Evolutionary conservation across 2,329 filamentous ascomycete species (phyloP).

Genomic region (Xylariaceae sp.): DNA sequence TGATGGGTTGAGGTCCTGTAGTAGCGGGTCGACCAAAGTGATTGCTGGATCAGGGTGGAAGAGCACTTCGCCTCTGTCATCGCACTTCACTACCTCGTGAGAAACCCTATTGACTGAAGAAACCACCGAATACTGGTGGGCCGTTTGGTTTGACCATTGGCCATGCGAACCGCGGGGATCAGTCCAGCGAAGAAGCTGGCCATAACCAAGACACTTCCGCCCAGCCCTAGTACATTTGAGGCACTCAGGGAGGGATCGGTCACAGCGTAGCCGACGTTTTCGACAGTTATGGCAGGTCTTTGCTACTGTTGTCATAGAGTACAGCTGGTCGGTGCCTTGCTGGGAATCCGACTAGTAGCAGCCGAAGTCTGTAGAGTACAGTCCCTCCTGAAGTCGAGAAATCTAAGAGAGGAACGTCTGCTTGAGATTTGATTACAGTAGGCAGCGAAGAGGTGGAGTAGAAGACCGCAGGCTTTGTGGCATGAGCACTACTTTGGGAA

Average conservation of each 20-base stretch:
- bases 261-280: slow-evolving; percentile 56
- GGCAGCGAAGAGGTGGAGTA: too few relatives aligned
- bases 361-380: too few relatives aligned
- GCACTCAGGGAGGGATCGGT: slow-evolving; percentile 55
- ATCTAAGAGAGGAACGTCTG: too few relatives aligned
- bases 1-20: slow-evolving; percentile 46
- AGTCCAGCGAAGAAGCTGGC: slow-evolving; percentile 57
- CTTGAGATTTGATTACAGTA: too few relatives aligned
- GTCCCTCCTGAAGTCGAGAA: too few relatives aligned
- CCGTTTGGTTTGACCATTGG: not conserved
- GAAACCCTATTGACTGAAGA: not conserved
- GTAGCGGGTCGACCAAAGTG: slow-evolving; percentile 47
- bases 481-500: too few relatives aligned
- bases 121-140: slow-evolving; percentile 12
- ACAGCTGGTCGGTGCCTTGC: too few relatives aligned
- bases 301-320: slow-evolving; percentile 20
- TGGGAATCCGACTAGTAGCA: too few relatives aligned
- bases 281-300: slow-evolving; percentile 60
- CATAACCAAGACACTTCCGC: slow-evolving; percentile 58
- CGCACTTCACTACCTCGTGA: too few relatives aligned
- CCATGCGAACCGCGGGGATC: slow-evolving; percentile 29
- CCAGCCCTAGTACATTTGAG: slow-evolving; percentile 54
- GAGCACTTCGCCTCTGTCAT: too few relatives aligned
- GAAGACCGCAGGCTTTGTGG: too few relatives aligned
- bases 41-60: not conserved